A percentile compares a stretch with the other conserved stretches of the same genome.
These are phyloP conservation scores for Saccharomyces hybrid DNA, from an alignment of 1,139 yeast genomes.

Conservation along the genomic window DNA sequence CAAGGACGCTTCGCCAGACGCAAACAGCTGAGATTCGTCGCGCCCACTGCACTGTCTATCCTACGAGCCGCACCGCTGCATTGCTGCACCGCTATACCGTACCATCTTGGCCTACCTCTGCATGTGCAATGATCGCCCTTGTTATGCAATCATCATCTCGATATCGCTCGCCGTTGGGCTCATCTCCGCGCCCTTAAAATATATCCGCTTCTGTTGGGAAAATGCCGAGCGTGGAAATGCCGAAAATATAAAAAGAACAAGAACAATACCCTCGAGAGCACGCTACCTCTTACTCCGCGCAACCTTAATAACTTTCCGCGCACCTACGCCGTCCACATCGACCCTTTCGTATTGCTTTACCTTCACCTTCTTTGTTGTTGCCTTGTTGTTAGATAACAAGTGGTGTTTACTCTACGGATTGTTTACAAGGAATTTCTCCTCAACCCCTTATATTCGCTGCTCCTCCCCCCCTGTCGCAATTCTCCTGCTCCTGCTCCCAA, in stretches of 20 bases:
- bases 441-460: neutral
- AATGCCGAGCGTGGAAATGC: neutral
- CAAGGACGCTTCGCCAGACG: neutral
- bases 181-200: neutral
- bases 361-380: neutral
- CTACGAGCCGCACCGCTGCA: neutral
- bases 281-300: neutral
- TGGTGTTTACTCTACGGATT: neutral
- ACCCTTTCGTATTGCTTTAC: neutral
- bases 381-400: neutral
- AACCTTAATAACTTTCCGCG: neutral
- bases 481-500: neutral
- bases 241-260: slow-evolving; percentile 1
- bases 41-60: neutral
- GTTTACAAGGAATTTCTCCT: neutral
- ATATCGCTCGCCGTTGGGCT: neutral
- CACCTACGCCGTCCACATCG: neutral
- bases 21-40: neutral
- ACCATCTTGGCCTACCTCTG: neutral
- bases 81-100: neutral
- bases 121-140: neutral
- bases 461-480: neutral
- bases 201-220: neutral
- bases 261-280: neutral
- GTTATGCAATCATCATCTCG: neutral